Percentiles rank a stretch among this genome's conserved stretches.
These are phyloP conservation scores for Starmera pachycereana DNA, from an alignment of 805 yeast species.

Conservation along the genomic window DNA sequence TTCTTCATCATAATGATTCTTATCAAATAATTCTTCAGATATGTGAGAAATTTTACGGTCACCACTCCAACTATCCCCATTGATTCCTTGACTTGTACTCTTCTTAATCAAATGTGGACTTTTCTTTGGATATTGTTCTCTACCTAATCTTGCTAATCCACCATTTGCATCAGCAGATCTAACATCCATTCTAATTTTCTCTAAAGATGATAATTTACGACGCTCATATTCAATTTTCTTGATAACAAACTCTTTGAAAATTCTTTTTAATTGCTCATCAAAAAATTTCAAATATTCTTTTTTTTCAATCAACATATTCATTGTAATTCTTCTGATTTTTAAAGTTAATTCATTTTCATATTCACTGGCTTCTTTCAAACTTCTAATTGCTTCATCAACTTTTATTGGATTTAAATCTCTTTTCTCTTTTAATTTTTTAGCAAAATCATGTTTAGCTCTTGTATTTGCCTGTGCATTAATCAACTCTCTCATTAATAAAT, in stretches of 20 bases:
- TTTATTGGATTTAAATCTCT: conserved; percentile 75
- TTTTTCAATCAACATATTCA: conserved; percentile 73
- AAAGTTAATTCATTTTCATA: conserved; percentile 66
- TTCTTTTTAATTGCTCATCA: conserved; percentile 41
- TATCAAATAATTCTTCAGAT: conserved; percentile 1
- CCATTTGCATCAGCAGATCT: conserved; percentile 68
- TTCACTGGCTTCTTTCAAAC: conserved; percentile 68
- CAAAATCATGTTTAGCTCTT: conserved; percentile 57
- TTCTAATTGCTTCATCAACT: conserved; percentile 81
- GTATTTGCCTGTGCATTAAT: conserved; percentile 69
- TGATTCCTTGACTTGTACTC: conserved; percentile 31
- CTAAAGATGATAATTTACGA: conserved; percentile 64
- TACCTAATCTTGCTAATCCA: conserved; percentile 74
- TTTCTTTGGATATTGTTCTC: conserved; percentile 43
- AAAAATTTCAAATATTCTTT: conserved; percentile 47
- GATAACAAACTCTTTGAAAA: conserved; percentile 51
- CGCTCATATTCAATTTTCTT: conserved; percentile 81
- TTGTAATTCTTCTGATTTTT: conserved; percentile 74
- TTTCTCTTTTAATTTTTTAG: conserved; percentile 59
- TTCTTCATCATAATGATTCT: conserved; percentile 7
- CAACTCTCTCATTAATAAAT: conserved; percentile 83
- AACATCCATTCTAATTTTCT: conserved; percentile 58
- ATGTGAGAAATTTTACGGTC: conserved; percentile 30
- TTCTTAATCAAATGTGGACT: conserved; percentile 3
- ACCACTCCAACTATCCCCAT: conserved; percentile 54